Evolutionary conservation across 2,329 filamentous ascomycete species (phyloP), one percentile per base, ranked within the genome.

Genomic region (Knoxdaviesia capensis): DNA sequence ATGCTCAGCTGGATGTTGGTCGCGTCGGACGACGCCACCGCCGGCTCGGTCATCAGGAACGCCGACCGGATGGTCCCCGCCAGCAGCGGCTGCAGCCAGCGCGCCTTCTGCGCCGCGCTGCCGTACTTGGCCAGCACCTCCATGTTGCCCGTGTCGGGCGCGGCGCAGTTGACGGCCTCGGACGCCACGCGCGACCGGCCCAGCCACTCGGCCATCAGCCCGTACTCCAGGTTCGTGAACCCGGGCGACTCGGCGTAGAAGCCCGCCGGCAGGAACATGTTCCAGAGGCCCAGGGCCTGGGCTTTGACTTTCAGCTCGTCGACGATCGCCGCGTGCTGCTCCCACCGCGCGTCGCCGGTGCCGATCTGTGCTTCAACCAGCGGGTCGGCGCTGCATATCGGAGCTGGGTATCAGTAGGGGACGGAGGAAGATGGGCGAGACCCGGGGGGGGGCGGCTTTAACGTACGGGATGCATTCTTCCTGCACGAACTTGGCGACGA

Each of bases 181-280:
- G 81, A 84, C 7, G 86, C 90, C 47, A 76, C 68, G 55, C 73
- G 69, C 50, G 83, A 93, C 65, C 84, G 88, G 48, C 90, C 90
- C 51, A 96, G 67, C 64, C 84, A 82, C 65, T 98, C 90, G 11
- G 90, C 90, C 87, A 96, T 98, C 52, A 98, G 65, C 8, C 87
- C 90, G 56, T 98, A 98, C 63, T 98, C 90, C 47, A 98, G 68
- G 61, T 96, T 98, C 46, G 77, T 84, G 65, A 85, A 94, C 33
- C 90, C 90, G 29, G 88, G 86, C 1, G 86, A 92, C 64, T 94
- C 84, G 59, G 80, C 84, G 70, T 94, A 96, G 63, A 94, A 87
- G 52, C 79, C 86, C 65, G 82, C 88, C 49, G 90, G 84, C 51
- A 98, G 63, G 68, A 98, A 98, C 79, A 98, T 81, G 63, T 98